phyloP scores from a whole-genome alignment of 805 yeast genomes.

The Metschnikowia rubicola region DNA sequence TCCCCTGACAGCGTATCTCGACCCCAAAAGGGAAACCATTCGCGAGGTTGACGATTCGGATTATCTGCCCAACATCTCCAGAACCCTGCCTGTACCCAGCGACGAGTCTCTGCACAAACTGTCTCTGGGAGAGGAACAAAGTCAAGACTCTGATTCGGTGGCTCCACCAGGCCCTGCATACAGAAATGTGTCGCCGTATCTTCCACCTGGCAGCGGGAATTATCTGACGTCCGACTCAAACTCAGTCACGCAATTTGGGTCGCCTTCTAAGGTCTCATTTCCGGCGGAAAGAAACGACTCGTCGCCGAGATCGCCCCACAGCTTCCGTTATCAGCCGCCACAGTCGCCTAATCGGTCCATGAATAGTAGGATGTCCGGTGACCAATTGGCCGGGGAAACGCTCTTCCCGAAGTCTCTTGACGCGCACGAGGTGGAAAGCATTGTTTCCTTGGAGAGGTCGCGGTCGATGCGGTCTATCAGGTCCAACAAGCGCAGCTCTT shows the following conservation, averaged over 20 bases:
- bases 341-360: conserved; percentile 4
- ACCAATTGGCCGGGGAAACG: conserved; percentile 44
- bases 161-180: not conserved
- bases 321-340: conserved; percentile 3
- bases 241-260: conserved; percentile 21
- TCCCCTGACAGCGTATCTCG: conserved; percentile 8
- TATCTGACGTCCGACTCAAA: conserved; percentile 13
- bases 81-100: conserved; percentile 4
- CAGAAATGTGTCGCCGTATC: not conserved
- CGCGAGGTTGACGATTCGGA: conserved; percentile 21
- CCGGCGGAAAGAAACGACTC: conserved; percentile 1
- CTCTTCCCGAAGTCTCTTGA: conserved; percentile 70
- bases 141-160: no score
- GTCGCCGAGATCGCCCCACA: not conserved
- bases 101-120: not conserved
- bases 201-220: conserved; percentile 1
- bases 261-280: conserved; percentile 31
- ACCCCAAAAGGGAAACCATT: conserved; percentile 14
- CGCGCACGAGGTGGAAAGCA: conserved; percentile 68
- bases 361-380: conserved; percentile 12
- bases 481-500: conserved; percentile 35
- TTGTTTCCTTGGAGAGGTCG: conserved; percentile 67
- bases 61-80: conserved; percentile 11
- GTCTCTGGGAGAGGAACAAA: no score
- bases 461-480: conserved; percentile 53